These are phyloP conservation scores for Picocystis salinarum DNA, from an alignment of 139 green algal genomes.

Conservation along the genomic window DNA sequence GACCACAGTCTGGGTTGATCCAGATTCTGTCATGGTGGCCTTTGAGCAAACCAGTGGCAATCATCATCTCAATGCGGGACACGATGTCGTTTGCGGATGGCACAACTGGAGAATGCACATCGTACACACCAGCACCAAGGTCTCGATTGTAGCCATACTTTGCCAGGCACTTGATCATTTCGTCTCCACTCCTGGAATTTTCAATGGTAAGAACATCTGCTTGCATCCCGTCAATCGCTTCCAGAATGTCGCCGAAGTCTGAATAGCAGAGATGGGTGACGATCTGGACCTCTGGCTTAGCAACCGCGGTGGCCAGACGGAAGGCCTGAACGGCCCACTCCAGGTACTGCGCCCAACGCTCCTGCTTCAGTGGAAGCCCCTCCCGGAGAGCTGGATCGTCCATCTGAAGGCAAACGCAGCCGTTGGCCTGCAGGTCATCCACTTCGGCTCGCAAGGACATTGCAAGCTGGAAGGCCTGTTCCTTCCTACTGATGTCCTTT, in stretches of 20 bases:
- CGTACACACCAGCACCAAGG: constrained; percentile 69
- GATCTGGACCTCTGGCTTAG: constrained; percentile 28
- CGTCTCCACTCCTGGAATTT: constrained; percentile 59
- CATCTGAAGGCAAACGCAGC: constrained; percentile 57
- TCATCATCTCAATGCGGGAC: constrained; percentile 47
- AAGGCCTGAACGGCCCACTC: constrained; percentile 70
- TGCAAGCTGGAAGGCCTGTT: constrained; percentile 56
- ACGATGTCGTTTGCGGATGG: too few relatives aligned
- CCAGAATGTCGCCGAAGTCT: constrained; percentile 73
- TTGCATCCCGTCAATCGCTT: constrained; percentile 47
- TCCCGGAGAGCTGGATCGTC: constrained; percentile 80
- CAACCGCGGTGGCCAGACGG: constrained; percentile 33
- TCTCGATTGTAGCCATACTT: constrained; percentile 43
- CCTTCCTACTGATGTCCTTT: constrained; percentile 39
- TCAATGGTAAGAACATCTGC: constrained; percentile 82
- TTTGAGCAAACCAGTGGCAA: constrained; percentile 35
- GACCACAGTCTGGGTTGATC: constrained; percentile 66
- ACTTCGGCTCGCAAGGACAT: constrained; percentile 64
- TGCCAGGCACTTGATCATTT: constrained; percentile 52
- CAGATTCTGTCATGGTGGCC: constrained; percentile 26
- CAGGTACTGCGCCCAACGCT: constrained; percentile 51
- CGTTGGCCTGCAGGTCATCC: constrained; percentile 50
- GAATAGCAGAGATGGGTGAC: constrained; percentile 87
- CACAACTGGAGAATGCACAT: constrained; percentile 70
- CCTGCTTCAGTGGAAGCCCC: constrained; percentile 64